Conservation (phyloP, 1,284 basidiomycete genomes). For the Marasmius tenuissimus region DNA sequence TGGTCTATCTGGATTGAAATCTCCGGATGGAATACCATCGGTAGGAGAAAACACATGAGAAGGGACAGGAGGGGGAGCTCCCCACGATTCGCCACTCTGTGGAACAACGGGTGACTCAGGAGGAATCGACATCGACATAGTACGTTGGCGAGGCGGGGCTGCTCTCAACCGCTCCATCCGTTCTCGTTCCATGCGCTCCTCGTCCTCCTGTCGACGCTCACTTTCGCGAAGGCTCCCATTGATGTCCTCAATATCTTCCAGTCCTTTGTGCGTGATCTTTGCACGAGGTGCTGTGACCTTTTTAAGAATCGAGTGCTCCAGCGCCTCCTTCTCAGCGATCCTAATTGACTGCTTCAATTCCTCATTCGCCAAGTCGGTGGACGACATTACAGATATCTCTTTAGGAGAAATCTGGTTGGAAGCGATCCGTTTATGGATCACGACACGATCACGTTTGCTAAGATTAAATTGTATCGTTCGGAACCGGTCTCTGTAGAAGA, state of each 20-base stretch:
- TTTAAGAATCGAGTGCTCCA: constrained; percentile 81
- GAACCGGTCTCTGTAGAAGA: constrained; percentile 68
- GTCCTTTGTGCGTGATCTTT: constrained; percentile 87
- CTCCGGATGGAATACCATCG: constrained; percentile 11
- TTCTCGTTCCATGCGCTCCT: constrained; percentile 64
- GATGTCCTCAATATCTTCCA: constrained; percentile 82
- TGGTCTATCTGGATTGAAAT: constrained; percentile 27
- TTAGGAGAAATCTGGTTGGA: constrained; percentile 61
- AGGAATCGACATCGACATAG: constrained; percentile 52
- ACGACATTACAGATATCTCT: constrained; percentile 79
- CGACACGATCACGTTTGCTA: constrained; percentile 70
- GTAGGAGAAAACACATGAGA: constrained; percentile 28
- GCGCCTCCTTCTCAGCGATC: constrained; percentile 73
- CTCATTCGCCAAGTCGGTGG: constrained; percentile 82
- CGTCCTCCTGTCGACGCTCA: constrained; percentile 60
- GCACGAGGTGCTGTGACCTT: constrained; percentile 72
- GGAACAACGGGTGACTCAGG: constrained; percentile 62
- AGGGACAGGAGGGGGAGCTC: constrained; percentile 56
- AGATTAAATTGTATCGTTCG: constrained; percentile 82
- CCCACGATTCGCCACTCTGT: constrained; percentile 49
- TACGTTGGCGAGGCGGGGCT: constrained; percentile 42
- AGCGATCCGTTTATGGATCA: constrained; percentile 74
- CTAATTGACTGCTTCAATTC: constrained; percentile 79
- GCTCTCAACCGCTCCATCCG: constrained; percentile 54
- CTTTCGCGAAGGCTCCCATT: constrained; percentile 54